Conservation (phyloP, 2,329 filamentous ascomycete genomes). For the Cladophialophora yegresii region DNA sequence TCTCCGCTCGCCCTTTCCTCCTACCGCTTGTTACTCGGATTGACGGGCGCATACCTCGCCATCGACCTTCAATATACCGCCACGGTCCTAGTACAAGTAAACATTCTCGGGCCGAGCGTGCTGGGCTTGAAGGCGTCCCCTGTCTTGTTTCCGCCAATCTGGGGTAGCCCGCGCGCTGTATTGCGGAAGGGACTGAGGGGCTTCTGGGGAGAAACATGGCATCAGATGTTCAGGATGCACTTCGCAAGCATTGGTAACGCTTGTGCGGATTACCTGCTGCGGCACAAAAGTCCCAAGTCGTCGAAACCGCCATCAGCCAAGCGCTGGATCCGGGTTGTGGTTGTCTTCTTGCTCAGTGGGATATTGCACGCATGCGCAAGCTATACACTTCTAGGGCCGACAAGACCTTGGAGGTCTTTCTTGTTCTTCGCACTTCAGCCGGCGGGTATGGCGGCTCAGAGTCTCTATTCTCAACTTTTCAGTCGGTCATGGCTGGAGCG, state of each 20-base stretch:
- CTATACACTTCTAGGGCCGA: conserved; percentile 8
- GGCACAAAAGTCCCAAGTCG: background rate
- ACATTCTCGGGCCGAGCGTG: conserved; percentile 1
- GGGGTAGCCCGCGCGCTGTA: conserved; percentile 7
- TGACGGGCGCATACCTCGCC: conserved; percentile 2
- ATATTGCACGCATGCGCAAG: conserved; percentile 13
- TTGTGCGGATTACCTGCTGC: background rate
- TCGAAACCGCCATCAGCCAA: background rate
- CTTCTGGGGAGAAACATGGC: conserved; percentile 10
- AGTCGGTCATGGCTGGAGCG: background rate
- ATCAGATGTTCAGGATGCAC: conserved; percentile 9
- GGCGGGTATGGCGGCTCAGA: conserved; percentile 1
- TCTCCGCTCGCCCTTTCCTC: background rate
- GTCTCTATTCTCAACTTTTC: background rate
- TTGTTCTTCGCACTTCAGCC: conserved; percentile 10
- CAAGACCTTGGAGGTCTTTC: background rate
- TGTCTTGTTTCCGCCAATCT: background rate
- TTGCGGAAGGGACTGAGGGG: conserved; percentile 6
- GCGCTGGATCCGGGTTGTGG: background rate
- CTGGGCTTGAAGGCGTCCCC: conserved; percentile 6
- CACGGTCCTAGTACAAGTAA: conserved; percentile 1
- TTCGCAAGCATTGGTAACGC: conserved; percentile 10
- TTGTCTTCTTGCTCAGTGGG: conserved; percentile 7
- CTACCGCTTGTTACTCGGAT: conserved; percentile 1
- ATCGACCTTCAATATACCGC: conserved; percentile 1